Conservation (phyloP, 352 stramenopile species). For the Phytopythium delawarense region DNA sequence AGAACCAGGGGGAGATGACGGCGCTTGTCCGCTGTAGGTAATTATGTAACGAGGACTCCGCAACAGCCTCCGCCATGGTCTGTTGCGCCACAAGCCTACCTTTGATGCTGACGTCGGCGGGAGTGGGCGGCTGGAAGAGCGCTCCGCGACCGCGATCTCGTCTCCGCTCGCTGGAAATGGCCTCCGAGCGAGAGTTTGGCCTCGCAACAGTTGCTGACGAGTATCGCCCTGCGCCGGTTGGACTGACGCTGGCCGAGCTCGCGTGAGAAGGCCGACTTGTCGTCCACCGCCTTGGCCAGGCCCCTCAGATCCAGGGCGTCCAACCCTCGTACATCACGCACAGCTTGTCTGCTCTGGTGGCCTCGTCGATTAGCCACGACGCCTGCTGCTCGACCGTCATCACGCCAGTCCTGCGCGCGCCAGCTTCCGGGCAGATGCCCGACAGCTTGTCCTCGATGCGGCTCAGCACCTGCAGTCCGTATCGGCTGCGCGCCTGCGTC, state of each 20-base stretch:
- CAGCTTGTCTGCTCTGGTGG: constrained; percentile 77
- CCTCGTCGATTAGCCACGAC: constrained; percentile 75
- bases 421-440: constrained; percentile 38
- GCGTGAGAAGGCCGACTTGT: no score
- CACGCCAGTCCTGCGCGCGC: constrained; percentile 16
- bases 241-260: no score
- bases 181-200: no score
- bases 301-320: constrained; percentile 81
- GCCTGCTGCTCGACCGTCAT: constrained; percentile 72
- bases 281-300: no score
- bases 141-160: not conserved
- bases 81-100: not conserved
- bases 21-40: not conserved
- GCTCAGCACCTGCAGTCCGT: constrained; percentile 63
- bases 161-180: no score
- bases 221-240: no score
- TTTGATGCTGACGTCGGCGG: not conserved
- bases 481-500: constrained; percentile 34
- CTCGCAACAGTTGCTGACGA: no score
- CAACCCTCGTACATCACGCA: constrained; percentile 89
- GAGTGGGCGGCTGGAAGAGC: not conserved
- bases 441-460: constrained; percentile 76
- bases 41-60: not conserved
- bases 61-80: not conserved
- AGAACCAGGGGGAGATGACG: not conserved